These are phyloP conservation scores for Rhizoclosmatium globosum DNA, from an alignment of 192 early-diverging fungal genomes.

Conservation along the genomic window DNA sequence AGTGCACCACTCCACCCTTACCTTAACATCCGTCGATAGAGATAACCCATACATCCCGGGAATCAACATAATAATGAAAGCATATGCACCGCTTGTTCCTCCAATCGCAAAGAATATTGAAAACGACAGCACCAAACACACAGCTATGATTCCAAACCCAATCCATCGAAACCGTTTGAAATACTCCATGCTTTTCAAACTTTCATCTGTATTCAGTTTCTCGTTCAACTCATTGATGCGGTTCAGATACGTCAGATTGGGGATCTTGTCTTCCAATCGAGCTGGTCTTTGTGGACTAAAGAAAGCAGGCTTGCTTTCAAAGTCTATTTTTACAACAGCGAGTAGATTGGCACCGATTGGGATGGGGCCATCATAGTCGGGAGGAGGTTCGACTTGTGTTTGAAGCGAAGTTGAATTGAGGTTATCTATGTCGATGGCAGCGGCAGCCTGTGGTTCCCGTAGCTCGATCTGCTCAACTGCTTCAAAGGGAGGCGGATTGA, in stretches of 20 bases:
- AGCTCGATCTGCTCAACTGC: too few relatives aligned
- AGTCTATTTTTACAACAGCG: neutral
- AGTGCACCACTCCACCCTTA: neutral
- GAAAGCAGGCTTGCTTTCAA: neutral
- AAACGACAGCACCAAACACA: neutral
- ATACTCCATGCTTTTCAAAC: neutral
- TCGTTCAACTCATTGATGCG: conserved; percentile 19
- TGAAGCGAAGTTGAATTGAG: too few relatives aligned
- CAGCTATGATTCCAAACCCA: neutral
- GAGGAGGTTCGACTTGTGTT: neutral
- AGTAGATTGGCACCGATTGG: neutral
- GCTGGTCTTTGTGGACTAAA: neutral
- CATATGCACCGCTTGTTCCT: neutral
- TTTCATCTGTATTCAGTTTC: neutral
- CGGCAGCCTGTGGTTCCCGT: too few relatives aligned
- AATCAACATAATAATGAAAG: neutral
- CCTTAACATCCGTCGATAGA: neutral
- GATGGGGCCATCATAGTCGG: conserved; percentile 4
- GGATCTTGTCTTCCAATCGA: conserved; percentile 7
- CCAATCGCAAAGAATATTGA: neutral
- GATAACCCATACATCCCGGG: neutral
- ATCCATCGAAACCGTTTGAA: neutral
- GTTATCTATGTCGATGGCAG: too few relatives aligned
- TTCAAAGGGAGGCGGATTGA: too few relatives aligned
- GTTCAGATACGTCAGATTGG: conserved; percentile 1